Evolutionary conservation across 2,329 filamentous ascomycete species (phyloP), one percentile per base, ranked within the genome.

Genomic region (Cladosporium sp.): DNA sequence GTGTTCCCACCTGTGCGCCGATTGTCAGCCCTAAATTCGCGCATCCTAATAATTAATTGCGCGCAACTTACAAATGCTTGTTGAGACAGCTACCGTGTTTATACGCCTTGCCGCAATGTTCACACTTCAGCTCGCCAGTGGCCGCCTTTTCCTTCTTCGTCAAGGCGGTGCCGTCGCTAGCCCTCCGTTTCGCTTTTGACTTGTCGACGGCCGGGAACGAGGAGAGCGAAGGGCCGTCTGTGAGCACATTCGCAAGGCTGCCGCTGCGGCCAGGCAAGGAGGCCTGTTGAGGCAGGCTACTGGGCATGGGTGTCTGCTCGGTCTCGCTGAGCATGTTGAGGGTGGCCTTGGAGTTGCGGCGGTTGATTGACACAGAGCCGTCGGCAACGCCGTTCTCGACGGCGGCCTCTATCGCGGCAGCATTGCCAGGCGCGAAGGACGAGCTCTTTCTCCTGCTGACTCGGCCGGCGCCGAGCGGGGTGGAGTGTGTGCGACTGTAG

Each of bases 41-140:
- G 44, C 44, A 58, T 21, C 31, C 29, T 37, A 29, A 55, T n/a
- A 53, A 49, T 33, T 46, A 29, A 52, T 63, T 46, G 35, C 33
- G 46, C 18, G 28, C 52, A 23, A 97, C 95, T 88, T 89, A 98
- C 95, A 97, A 90, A 89, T 99, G 95, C 88, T 98, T 99, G 79
- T 92, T 96, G 85, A 99, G 88, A 88, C 95, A 99, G 85, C 95
- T 98, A 88, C 93, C 96, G 86, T 99, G 95, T 89, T 99, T 99
- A 88, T 99, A 99, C 82, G 93, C 93, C 86, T 99, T 99, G 80
- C 94, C 94, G 84, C 95, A 99, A 81, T 93, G 94, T 78, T 97
- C 92, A 84, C 95, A 99, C 80, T 91, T 92, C 78, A 99, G 88
- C 79, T 98, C 94, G 75, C 89, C 88, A 75, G 89, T 87, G 81